phyloP scores from a whole-genome alignment of 257 asterid genomes.

The Craterostigma plantagineum region DNA sequence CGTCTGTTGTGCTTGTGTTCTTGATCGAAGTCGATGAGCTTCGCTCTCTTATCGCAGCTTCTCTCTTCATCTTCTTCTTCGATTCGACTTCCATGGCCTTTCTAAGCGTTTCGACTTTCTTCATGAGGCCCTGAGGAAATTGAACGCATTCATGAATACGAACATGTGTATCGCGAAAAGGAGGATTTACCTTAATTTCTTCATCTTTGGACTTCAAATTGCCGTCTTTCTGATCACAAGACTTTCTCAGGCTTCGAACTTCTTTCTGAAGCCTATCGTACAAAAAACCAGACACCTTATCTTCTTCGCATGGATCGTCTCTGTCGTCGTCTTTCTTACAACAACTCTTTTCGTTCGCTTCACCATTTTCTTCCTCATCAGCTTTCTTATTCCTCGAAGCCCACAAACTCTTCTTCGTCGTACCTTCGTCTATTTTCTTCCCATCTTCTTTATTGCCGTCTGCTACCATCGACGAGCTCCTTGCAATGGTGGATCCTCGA shows the following conservation, averaged over 20 bases:
- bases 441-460: slow-evolving; percentile 17
- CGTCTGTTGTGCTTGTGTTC: slow-evolving; percentile 27
- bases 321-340: slow-evolving; percentile 15
- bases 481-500: no score
- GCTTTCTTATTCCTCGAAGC: slow-evolving; percentile 30
- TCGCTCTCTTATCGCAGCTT: slow-evolving; percentile 40
- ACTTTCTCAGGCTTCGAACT: slow-evolving; percentile 52
- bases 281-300: slow-evolving; percentile 59
- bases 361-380: slow-evolving; percentile 50
- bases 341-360: slow-evolving; percentile 16
- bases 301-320: slow-evolving; percentile 20
- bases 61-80: slow-evolving; percentile 57
- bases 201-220: slow-evolving; percentile 51
- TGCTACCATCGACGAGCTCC: no score
- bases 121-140: slow-evolving; percentile 39
- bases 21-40: slow-evolving; percentile 16
- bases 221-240: slow-evolving; percentile 31
- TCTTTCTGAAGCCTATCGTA: slow-evolving; percentile 87
- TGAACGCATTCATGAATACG: slow-evolving; percentile 3
- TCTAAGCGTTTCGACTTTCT: slow-evolving; percentile 44
- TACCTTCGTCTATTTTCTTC: slow-evolving; percentile 17
- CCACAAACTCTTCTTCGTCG: slow-evolving; percentile 35
- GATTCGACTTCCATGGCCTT: slow-evolving; percentile 51
- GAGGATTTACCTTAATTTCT: slow-evolving; percentile 41
- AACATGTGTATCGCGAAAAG: background rate